Evolutionary conservation across 139 green algal species (phyloP), one percentile per base, ranked within the genome.

Genomic region (Chlorella sp.): DNA sequence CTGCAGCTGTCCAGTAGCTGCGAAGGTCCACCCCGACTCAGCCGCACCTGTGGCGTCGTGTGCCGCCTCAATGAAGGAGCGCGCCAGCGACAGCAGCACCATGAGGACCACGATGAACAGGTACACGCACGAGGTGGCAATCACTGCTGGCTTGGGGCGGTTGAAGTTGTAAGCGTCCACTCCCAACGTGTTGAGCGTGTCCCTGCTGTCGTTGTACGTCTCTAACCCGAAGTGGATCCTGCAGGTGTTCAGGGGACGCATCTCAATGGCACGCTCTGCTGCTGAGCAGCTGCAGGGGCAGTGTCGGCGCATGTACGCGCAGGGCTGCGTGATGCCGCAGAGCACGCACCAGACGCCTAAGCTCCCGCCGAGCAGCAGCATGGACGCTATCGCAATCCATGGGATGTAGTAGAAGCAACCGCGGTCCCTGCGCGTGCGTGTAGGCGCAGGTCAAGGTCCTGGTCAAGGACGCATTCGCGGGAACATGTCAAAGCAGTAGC

Each of bases 271-370:
- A 10, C 27, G 4, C 27, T 36, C 30, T 69, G 62, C 27, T 4
- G 26, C 5, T 69, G 62, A 26, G 62, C 36, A 27, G 5, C 4
- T 5, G 4, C 26, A 5, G 14, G 31, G 27, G 3, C 14, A 55
- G 42, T 55, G 42, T 55, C 42, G 17, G 42, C 42, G 10, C n/a
- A n/a, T n/a, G n/a, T n/a, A n/a, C n/a, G n/a, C n/a, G n/a, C n/a
- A n/a, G n/a, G n/a, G n/a, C n/a, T n/a, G n/a, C n/a, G n/a, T n/a
- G n/a, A n/a, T n/a, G n/a, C n/a, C n/a, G n/a, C n/a, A n/a, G n/a
- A n/a, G n/a, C n/a, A n/a, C n/a, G n/a, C n/a, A 79, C 77, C 77
- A 83, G 32, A 83, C 69, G 1, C 71, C 77, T 1, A 79, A 34
- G 3, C 31, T 29, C 1, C 62, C 73, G 5, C 73, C 63, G 22